A percentile compares a stretch with the other conserved stretches of the same genome.
phyloP scores from a whole-genome alignment of 495 filamentous ascomycete genomes.

The Parachaetomium inaequale region DNA sequence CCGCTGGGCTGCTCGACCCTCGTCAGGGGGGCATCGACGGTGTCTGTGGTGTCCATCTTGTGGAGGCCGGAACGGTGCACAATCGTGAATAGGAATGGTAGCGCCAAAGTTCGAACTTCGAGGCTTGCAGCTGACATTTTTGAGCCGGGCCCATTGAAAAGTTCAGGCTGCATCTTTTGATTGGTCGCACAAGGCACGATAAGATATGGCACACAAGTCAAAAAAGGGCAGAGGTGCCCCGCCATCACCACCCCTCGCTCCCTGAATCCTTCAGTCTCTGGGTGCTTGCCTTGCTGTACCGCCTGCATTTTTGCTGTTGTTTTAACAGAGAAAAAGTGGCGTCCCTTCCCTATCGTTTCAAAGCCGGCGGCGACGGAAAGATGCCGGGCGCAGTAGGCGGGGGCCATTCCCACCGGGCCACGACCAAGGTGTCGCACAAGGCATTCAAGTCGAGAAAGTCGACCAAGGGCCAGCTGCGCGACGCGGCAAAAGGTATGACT shows the following conservation, averaged over 20 bases:
- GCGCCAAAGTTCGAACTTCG: neutral
- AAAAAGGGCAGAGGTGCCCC: constrained; percentile 31
- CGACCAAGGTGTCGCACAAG: constrained; percentile 82
- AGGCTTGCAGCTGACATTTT: constrained; percentile 21
- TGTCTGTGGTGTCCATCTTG: constrained; percentile 27
- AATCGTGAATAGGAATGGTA: neutral
- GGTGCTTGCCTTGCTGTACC: neutral
- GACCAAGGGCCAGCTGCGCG: constrained; percentile 79
- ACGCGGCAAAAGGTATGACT: constrained; percentile 70
- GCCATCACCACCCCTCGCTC: constrained; percentile 24
- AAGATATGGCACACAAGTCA: constrained; percentile 31
- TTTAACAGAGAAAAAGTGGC: constrained; percentile 45
- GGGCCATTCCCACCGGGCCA: constrained; percentile 81
- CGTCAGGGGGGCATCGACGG: constrained; percentile 20
- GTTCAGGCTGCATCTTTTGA: constrained; percentile 9
- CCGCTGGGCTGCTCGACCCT: constrained; percentile 39
- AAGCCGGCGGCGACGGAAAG: constrained; percentile 67
- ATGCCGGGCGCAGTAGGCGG: constrained; percentile 55
- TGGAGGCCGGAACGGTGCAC: neutral
- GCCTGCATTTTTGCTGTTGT: neutral
- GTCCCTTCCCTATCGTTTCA: constrained; percentile 83
- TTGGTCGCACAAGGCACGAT: constrained; percentile 25
- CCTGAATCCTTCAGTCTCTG: constrained; percentile 13
- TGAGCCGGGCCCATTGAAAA: constrained; percentile 30
- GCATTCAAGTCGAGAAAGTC: constrained; percentile 86